Percentiles rank a stretch among this genome's conserved stretches.
Evolutionary conservation across 768 basidiomycete species (phyloP).

Genomic region (Macrocybe gigantea): DNA sequence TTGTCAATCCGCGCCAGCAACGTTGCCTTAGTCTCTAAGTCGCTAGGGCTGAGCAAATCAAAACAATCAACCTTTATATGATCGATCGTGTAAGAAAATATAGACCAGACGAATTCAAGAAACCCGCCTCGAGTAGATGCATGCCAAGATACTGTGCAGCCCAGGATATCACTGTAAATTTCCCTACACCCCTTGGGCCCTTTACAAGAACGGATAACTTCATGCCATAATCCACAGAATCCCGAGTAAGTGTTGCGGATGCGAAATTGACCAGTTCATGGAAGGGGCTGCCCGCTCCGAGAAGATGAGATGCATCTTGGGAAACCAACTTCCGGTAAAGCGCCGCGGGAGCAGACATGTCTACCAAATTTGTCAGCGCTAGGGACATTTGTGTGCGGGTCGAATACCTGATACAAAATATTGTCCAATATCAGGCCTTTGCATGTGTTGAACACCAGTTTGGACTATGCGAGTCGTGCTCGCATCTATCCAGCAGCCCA

Average conservation of each 20-base stretch:
- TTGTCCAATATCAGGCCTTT: constrained; percentile 45
- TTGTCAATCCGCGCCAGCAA: constrained; percentile 72
- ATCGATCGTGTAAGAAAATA: not conserved
- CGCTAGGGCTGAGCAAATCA: constrained; percentile 73
- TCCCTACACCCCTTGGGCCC: constrained; percentile 79
- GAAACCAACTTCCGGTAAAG: constrained; percentile 17
- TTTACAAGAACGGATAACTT: constrained; percentile 70
- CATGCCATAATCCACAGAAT: constrained; percentile 55
- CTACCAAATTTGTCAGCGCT: constrained; percentile 4
- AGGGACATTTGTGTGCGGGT: too few species aligned
- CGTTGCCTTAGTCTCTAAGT: constrained; percentile 66
- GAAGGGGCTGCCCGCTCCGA: constrained; percentile 30
- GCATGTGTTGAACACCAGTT: constrained; percentile 66
- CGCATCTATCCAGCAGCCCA: constrained; percentile 85
- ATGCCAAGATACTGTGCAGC: constrained; percentile 64
- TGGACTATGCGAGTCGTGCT: constrained; percentile 71
- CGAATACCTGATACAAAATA: constrained; percentile 29
- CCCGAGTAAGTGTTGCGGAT: constrained; percentile 51
- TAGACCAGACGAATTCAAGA: not conserved
- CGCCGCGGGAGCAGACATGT: constrained; percentile 14
- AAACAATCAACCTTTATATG: constrained; percentile 75
- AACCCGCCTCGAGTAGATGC: constrained; percentile 68
- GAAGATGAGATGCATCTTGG: constrained; percentile 17
- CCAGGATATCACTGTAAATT: constrained; percentile 55
- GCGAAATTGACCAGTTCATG: constrained; percentile 50